phyloP scores from a whole-genome alignment of 306 rosid genomes.

The Cucumis hystrix region DNA sequence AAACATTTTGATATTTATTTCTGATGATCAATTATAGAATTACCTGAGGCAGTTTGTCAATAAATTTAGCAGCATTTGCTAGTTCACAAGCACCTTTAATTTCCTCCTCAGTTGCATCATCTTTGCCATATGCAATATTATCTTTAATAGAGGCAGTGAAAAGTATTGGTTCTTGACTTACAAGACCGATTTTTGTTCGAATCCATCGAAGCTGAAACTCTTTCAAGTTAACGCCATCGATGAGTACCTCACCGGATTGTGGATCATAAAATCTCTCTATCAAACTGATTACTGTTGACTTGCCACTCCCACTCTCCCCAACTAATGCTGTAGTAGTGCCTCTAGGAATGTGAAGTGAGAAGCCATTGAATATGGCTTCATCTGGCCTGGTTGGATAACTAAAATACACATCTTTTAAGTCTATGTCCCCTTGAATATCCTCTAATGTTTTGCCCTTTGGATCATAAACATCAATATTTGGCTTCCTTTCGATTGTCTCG shows the following conservation, averaged over 20 bases:
- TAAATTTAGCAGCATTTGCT: conserved; percentile 9
- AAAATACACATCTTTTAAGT: background rate
- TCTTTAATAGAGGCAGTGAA: conserved; percentile 1
- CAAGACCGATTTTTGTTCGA: conserved; percentile 1
- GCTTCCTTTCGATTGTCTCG: conserved; percentile 8
- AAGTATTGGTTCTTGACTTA: conserved; percentile 12
- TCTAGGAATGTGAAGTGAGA: background rate
- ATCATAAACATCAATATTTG: conserved; percentile 4
- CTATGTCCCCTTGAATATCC: background rate
- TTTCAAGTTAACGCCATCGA: conserved; percentile 6
- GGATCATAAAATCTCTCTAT: conserved; percentile 11
- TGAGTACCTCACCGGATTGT: conserved; percentile 8
- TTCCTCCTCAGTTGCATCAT: background rate
- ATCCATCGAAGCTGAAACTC: conserved; percentile 10
- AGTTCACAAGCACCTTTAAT: conserved; percentile 5
- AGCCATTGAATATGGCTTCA: background rate
- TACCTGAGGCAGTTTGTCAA: conserved; percentile 12
- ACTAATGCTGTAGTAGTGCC: conserved; percentile 8
- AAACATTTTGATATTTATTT: no score
- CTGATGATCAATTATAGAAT: no score
- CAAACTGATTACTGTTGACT: conserved; percentile 9
- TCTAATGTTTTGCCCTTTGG: background rate
- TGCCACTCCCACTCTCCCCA: conserved; percentile 10
- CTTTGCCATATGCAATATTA: conserved; percentile 9
- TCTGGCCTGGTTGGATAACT: conserved; percentile 9